Base-by-base conservation (phyloP, 2,329 filamentous ascomycete genomes). In the Botrytis elliptica region DNA sequence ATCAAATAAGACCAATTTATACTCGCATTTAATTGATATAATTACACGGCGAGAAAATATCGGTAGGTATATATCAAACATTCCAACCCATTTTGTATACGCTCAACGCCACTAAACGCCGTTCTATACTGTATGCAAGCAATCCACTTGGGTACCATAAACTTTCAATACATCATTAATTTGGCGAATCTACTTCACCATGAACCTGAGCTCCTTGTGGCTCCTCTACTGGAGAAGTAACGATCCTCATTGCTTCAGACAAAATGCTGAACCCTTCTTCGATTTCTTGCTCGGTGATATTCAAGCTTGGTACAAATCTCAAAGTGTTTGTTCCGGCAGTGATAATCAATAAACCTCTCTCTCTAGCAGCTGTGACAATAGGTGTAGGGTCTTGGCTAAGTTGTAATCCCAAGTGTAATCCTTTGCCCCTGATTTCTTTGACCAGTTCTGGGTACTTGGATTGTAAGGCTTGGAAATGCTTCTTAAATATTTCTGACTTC, bases 271-370 rank as follows among this genome's bases (percentile, higher is more conserved):
- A 84, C 0, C 93, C 94, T 76, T 92, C 86, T 77, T 90, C 86
- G 77, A 98, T 96, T 86, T 98, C 93, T 40, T 88, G 88, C 78
- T 93, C 90, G 0, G 89, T 92, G 74, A 99, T 92, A 9, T 91
- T 90, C 80, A 99, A 84, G 75, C 93, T 92, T 46, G 96, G 96
- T 73, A 98, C 94, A 79, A 99, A 97, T 66, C 96, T 88, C 78
- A 99, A 84, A 14, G 95, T 98, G 81, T 98, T 97, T 44, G 91
- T 94, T 1, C 96, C 96, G 42, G 94, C 95, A 1, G 94, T 98
- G 80, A 99, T 98, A 74, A 99, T 86, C 74, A 99, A 83, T 79
- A 99, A 82, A 0, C 96, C 96, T 74, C 94, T 88, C 85, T 98
- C 94, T 75, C 96, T 87, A 29, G 95, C 94, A 18, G 94, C 95